phyloP scores from a whole-genome alignment of 2,329 filamentous ascomycete genomes.

The Diaporthe longicolla region DNA sequence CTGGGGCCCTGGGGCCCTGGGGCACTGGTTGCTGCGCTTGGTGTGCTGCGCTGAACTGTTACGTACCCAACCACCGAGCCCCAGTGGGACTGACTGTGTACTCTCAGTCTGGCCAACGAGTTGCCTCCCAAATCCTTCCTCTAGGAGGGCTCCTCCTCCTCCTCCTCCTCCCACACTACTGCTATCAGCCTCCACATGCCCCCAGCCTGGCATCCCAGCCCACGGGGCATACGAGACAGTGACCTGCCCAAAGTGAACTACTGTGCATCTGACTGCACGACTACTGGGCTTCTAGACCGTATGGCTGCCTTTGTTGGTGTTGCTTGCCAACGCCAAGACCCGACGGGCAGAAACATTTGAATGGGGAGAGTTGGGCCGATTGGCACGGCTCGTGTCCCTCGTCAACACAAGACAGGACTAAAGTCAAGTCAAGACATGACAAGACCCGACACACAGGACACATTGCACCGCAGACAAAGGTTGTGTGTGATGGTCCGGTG shows the following conservation, averaged over 20 bases:
- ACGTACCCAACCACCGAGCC: slow-evolving; percentile 20
- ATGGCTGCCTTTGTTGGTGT: background rate
- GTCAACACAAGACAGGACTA: slow-evolving; percentile 18
- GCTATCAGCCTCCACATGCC: slow-evolving; percentile 1
- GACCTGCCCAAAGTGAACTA: slow-evolving; percentile 22
- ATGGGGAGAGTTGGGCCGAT: background rate
- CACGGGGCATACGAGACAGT: slow-evolving; percentile 21
- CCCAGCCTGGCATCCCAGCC: background rate
- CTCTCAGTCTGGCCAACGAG: background rate
- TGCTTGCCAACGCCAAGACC: slow-evolving; percentile 14
- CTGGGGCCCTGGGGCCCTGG: too few species aligned
- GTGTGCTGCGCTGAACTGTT: slow-evolving; percentile 2
- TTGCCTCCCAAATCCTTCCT: slow-evolving; percentile 20
- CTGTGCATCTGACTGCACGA: slow-evolving; percentile 16
- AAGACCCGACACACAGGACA: background rate
- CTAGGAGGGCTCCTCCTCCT: slow-evolving; percentile 5
- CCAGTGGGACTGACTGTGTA: background rate
- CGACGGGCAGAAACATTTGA: background rate
- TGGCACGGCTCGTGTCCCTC: slow-evolving; percentile 9
- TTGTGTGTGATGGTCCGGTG: slow-evolving; percentile 13
- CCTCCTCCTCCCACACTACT: background rate
- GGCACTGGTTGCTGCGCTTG: background rate
- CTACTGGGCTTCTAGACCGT: slow-evolving; percentile 21
- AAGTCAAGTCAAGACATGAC: slow-evolving; percentile 1
- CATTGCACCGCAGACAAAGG: background rate